Conservation (phyloP, 305 asterid species). For the Petunia hybrid region DNA sequence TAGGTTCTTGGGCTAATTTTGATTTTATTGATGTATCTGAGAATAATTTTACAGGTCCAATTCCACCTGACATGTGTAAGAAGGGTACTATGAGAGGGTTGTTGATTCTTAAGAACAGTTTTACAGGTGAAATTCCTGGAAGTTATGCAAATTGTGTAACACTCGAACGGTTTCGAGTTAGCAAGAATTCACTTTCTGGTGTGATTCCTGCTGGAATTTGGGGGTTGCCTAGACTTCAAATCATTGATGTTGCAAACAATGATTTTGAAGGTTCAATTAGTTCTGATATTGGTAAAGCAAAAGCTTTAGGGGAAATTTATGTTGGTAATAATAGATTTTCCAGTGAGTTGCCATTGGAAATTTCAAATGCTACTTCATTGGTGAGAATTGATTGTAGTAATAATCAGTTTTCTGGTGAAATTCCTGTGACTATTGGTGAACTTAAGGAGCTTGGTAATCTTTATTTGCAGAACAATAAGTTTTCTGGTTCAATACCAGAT, state of each 20-base stretch:
- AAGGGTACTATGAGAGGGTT: constrained; percentile 64
- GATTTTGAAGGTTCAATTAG: constrained; percentile 66
- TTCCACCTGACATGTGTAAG: constrained; percentile 95
- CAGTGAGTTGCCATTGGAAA: constrained; percentile 66
- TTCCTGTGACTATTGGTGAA: constrained; percentile 66
- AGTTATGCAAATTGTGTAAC: constrained; percentile 61
- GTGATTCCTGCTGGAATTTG: constrained; percentile 74
- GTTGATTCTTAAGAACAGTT: constrained; percentile 65
- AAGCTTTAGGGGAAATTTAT: constrained; percentile 54
- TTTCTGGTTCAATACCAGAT: constrained; percentile 72
- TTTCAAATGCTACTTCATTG: constrained; percentile 55
- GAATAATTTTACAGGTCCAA: constrained; percentile 72
- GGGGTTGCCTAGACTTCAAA: constrained; percentile 65
- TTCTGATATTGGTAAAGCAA: constrained; percentile 70
- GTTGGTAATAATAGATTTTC: constrained; percentile 64
- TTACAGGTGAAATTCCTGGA: constrained; percentile 80
- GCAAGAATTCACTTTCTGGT: constrained; percentile 69
- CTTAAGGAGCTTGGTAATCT: constrained; percentile 61
- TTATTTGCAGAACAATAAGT: constrained; percentile 60
- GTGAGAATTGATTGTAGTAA: constrained; percentile 56
- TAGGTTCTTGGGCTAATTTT: constrained; percentile 84
- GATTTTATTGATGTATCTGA: constrained; percentile 76
- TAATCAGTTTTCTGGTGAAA: constrained; percentile 69
- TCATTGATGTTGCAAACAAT: constrained; percentile 67
- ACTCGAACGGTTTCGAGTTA: constrained; percentile 69